Conservation (phyloP, 2,329 filamentous ascomycete species). For the Metarhizium album region DNA sequence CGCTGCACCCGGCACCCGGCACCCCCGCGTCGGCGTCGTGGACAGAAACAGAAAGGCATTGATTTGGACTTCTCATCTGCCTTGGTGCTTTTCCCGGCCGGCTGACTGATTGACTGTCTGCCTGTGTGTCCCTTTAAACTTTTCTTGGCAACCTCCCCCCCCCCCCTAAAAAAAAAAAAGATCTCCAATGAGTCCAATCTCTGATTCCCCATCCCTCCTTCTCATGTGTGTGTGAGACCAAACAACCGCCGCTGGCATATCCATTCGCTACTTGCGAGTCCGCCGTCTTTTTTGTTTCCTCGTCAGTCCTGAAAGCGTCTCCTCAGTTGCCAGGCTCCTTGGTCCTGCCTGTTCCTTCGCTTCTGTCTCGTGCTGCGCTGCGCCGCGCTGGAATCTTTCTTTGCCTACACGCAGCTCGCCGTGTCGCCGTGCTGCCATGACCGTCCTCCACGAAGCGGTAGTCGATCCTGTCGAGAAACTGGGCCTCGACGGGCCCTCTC, state of each 20-base stretch:
- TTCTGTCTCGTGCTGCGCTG: not conserved
- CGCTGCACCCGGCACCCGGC: too few species aligned
- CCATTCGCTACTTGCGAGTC: not conserved
- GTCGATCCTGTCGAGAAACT: slow-evolving; percentile 21
- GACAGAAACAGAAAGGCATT: not conserved
- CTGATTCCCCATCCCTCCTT: not conserved
- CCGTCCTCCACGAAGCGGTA: slow-evolving; percentile 12
- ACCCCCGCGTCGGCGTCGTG: too few species aligned
- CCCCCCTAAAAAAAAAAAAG: too few species aligned
- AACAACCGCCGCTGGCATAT: not conserved
- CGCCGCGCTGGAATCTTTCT: too few species aligned
- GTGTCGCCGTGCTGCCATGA: slow-evolving; percentile 10
- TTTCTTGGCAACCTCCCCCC: not conserved
- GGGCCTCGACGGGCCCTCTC: slow-evolving; percentile 21
- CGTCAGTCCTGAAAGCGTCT: too few species aligned
- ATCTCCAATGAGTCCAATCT: not conserved
- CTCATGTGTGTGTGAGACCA: not conserved
- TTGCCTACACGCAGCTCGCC: not conserved
- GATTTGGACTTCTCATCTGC: not conserved
- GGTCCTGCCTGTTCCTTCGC: not conserved
- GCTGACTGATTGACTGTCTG: too few species aligned
- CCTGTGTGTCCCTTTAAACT: too few species aligned
- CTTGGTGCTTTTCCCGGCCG: not conserved
- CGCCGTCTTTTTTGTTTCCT: not conserved
- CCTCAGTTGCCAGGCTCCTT: not conserved